Base-by-base conservation (phyloP, 306 rosid genomes). In the Cicer chorassanicum region DNA sequence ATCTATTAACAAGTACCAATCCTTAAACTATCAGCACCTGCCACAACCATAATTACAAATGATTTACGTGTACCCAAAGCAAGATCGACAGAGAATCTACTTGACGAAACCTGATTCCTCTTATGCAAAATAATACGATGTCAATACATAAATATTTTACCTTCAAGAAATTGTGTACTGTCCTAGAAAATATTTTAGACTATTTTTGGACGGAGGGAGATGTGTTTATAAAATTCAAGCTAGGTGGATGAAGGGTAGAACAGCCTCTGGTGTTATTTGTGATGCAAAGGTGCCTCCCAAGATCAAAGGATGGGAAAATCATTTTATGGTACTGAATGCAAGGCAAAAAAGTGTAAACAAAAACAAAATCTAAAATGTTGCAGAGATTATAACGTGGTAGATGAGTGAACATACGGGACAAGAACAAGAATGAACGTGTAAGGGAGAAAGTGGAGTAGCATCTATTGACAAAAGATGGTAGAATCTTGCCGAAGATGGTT, bases 171-270 rank as follows among this genome's bases (percentile, higher is more conserved):
- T 36, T 63, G 64, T 39, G 34, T 18, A 40, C 21, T 5, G 38
- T 65, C 53, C 64, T 21, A 8, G n/a, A 55, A 24, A 24, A 54
- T 8, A 19, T 40, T 11, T 7, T 19, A 12, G 34, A 57, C 59
- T 39, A 70, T 1, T 10, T 38, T n/a, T 10, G 1, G 39, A 11
- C 16, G 59, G 39, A 70, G 50, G 65, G 57, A 48, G 50, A 36
- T 16, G 53, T 48, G 10, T 9, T 15, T n/a, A 60, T 46, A 38
- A 48, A 11, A 69, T 49, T 69, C 15, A 24, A 72, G 29, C 67
- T 41, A 43, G 67, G 56, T 50, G 56, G 56, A n/a, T 50, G 56
- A 72, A 57, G 38, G 8, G 14, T 13, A 21, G 44, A 59, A 43
- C 39, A 19, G 57, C 4, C 59, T 55, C 9, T 8, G 18, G 76